These are phyloP conservation scores for Colletotrichum chrysophilum DNA, from an alignment of 2,329 filamentous ascomycete species.

Conservation along the genomic window DNA sequence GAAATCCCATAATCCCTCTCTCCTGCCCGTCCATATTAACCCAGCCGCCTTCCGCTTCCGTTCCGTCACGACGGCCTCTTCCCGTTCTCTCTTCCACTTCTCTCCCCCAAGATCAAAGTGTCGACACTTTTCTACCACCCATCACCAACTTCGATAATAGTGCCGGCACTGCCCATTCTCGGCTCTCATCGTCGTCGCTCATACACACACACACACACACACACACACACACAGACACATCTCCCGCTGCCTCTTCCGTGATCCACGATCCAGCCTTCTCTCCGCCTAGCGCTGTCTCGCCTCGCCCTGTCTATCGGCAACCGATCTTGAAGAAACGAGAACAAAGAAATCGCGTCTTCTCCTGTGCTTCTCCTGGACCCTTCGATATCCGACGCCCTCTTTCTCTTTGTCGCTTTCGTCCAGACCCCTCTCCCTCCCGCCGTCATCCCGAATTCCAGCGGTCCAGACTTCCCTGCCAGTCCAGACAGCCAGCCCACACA, in stretches of 20 bases:
- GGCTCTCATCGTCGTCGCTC: neutral
- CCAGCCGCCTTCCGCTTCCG: slow-evolving; percentile 12
- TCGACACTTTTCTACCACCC: neutral
- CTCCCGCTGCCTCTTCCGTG: neutral
- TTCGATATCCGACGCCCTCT: slow-evolving; percentile 1
- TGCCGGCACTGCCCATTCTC: neutral
- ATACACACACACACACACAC: neutral
- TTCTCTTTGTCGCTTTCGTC: slow-evolving; percentile 18
- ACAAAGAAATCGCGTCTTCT: neutral
- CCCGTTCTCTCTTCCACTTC: neutral
- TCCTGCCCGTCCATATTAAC: slow-evolving; percentile 16
- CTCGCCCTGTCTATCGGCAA: slow-evolving; percentile 3
- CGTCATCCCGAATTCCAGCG: slow-evolving; percentile 4
- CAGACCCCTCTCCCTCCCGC: neutral
- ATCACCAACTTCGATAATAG: neutral
- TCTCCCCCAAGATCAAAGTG: neutral
- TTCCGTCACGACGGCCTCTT: slow-evolving; percentile 1
- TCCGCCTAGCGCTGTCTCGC: slow-evolving; percentile 17
- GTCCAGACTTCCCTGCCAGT: slow-evolving; percentile 16
- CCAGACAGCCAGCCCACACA: neutral
- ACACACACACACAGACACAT: neutral
- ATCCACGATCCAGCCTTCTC: slow-evolving; percentile 7
- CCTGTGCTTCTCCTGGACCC: slow-evolving; percentile 2
- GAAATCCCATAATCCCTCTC: slow-evolving; percentile 1
- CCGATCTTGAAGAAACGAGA: neutral